phyloP scores from a whole-genome alignment of 2,329 filamentous ascomycete species.

The Fusarium keratoplasticum region DNA sequence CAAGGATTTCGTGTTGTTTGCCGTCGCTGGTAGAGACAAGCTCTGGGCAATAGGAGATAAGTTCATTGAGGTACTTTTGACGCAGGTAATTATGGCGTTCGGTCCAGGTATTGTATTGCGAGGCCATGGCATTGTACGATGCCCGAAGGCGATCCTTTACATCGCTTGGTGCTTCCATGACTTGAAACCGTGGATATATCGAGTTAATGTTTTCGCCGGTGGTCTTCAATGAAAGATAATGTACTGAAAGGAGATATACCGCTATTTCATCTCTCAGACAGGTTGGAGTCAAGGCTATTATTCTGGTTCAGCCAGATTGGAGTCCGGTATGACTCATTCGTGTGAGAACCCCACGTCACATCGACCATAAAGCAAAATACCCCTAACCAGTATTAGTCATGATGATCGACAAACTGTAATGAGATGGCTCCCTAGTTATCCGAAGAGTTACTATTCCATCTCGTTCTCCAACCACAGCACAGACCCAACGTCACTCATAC shows the following conservation, averaged over 20 bases:
- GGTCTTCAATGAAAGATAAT: too few species aligned
- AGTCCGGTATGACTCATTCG: not conserved
- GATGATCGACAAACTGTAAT: not conserved
- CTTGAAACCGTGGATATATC: not conserved
- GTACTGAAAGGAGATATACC: not conserved
- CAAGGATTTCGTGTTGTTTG: not conserved
- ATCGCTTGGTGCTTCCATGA: not conserved
- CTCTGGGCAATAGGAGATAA: not conserved
- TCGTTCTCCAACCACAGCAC: too few species aligned
- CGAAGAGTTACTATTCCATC: too few species aligned
- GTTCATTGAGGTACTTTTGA: not conserved
- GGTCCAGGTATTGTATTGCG: constrained; percentile 29
- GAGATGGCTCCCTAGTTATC: not conserved
- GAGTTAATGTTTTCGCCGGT: not conserved
- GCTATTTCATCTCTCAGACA: not conserved
- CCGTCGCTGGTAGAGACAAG: not conserved
- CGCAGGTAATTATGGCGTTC: constrained; percentile 7
- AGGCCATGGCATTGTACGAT: constrained; percentile 16
- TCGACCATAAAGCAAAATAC: not conserved
- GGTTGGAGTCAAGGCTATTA: not conserved
- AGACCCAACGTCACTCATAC: too few species aligned
- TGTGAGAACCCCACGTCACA: not conserved
- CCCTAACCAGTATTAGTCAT: not conserved
- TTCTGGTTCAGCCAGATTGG: not conserved
- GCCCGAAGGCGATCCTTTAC: constrained; percentile 5